A percentile compares a stretch with the other conserved stretches of the same genome.
Conservation (phyloP, 2,329 filamentous ascomycete genomes). For the Ascocoryne sarcoides region DNA sequence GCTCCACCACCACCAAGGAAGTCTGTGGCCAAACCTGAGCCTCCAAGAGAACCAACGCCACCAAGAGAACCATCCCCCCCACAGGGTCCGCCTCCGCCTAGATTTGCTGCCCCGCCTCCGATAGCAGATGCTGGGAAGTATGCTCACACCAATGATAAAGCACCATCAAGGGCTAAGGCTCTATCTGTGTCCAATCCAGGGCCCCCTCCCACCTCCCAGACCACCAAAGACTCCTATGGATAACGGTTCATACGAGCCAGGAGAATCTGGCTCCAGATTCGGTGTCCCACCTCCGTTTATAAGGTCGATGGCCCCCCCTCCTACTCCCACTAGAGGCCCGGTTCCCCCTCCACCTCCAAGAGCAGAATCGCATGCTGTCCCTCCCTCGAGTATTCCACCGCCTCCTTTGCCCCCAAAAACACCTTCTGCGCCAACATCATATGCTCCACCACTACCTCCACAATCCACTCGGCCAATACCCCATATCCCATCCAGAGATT, state of each 20-base stretch:
- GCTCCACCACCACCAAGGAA: slow-evolving; percentile 53
- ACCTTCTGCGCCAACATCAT: slow-evolving; percentile 32
- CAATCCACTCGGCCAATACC: slow-evolving; percentile 30
- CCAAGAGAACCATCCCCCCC: slow-evolving; percentile 64
- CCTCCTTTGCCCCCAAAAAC: slow-evolving; percentile 37
- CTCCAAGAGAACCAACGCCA: slow-evolving; percentile 44
- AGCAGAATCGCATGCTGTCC: slow-evolving; percentile 39
- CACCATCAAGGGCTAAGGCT: slow-evolving; percentile 37
- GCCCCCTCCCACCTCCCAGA: slow-evolving; percentile 58
- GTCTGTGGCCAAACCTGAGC: slow-evolving; percentile 45
- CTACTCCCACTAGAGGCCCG: slow-evolving; percentile 61
- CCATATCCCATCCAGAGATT: slow-evolving; percentile 27
- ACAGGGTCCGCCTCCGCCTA: slow-evolving; percentile 47
- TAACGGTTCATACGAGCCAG: slow-evolving; percentile 51
- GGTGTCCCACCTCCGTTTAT: slow-evolving; percentile 73
- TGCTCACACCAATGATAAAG: slow-evolving; percentile 45
- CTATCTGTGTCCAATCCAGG: slow-evolving; percentile 45
- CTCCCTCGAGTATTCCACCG: slow-evolving; percentile 28
- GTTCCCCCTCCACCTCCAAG: slow-evolving; percentile 61
- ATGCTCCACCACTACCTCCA: slow-evolving; percentile 34
- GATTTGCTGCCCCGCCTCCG: slow-evolving; percentile 79
- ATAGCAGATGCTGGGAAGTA: slow-evolving; percentile 85
- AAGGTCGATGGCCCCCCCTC: slow-evolving; percentile 57
- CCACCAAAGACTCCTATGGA: slow-evolving; percentile 61
- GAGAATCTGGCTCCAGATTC: slow-evolving; percentile 45